Percentiles rank a stretch among this genome's conserved stretches.
Conservation (phyloP, 1,284 basidiomycete genomes). For the Ustilago xerochloae region DNA sequence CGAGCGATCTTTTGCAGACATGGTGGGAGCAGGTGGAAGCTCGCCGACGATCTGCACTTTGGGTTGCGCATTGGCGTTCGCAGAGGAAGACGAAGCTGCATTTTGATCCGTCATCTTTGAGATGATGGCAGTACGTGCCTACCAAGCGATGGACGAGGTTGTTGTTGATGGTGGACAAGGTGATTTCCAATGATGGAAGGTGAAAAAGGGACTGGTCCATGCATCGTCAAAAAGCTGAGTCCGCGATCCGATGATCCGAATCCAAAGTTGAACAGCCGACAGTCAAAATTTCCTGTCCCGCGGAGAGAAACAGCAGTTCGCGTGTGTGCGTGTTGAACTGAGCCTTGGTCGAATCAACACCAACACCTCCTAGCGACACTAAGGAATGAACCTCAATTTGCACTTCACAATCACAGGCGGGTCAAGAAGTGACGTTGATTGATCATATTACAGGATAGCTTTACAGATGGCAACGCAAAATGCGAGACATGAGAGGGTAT, state of each 20-base stretch:
- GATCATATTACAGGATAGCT: too few relatives aligned
- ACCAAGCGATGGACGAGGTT: neutral
- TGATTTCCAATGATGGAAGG: neutral
- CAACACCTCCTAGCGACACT: too few relatives aligned
- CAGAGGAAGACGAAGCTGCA: neutral
- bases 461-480: neutral
- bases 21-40: conserved; percentile 20
- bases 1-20: conserved; percentile 17
- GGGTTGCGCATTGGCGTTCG: neutral
- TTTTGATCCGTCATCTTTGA: conserved; percentile 12
- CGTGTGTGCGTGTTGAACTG: neutral
- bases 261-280: neutral
- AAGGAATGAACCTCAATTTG: too few relatives aligned
- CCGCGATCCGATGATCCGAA: neutral
- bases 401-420: too few relatives aligned
- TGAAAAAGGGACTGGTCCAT: conserved; percentile 11
- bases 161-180: neutral
- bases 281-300: neutral
- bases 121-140: too few relatives aligned
- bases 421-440: too few relatives aligned
- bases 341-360: too few relatives aligned
- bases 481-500: conserved; percentile 8
- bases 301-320: neutral
- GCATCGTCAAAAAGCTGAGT: conserved; percentile 20
- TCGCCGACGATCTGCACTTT: conserved; percentile 41